phyloP scores from a whole-genome alignment of 352 stramenopile species.

The Phytophthora quininea region DNA sequence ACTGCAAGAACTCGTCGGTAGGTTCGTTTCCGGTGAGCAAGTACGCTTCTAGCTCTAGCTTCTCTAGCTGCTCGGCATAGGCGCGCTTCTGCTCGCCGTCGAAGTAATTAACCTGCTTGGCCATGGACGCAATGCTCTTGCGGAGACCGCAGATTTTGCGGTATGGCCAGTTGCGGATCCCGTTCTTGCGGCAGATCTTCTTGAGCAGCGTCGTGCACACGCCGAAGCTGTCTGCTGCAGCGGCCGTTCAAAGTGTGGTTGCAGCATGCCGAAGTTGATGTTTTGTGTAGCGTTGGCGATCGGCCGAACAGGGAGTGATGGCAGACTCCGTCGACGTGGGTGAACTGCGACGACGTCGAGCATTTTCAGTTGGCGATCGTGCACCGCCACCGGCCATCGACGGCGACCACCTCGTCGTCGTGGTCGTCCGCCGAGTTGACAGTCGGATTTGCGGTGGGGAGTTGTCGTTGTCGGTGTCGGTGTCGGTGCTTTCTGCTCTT shows the following conservation, averaged over 20 bases:
- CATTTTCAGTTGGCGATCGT: constrained; percentile 2
- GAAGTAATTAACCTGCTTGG: constrained; percentile 68
- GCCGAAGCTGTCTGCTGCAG: constrained; percentile 57
- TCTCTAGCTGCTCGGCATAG: constrained; percentile 54
- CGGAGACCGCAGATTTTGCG: constrained; percentile 60
- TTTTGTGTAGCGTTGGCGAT: constrained; percentile 55
- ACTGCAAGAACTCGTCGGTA: constrained; percentile 29
- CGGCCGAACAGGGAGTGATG: constrained; percentile 21
- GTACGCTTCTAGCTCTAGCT: constrained; percentile 52
- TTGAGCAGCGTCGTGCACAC: constrained; percentile 74
- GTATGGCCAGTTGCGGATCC: constrained; percentile 68
- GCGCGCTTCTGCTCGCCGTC: constrained; percentile 57
- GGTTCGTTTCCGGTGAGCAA: constrained; percentile 52
- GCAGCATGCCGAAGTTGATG: constrained; percentile 63
- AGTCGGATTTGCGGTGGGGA: constrained; percentile 7
- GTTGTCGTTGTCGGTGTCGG: neutral
- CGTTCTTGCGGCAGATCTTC: constrained; percentile 70
- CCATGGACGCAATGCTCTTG: constrained; percentile 66
- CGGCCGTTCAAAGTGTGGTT: constrained; percentile 62
- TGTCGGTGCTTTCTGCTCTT: constrained; percentile 4
- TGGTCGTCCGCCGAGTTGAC: constrained; percentile 34
- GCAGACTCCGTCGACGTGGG: neutral
- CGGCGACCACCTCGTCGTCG: constrained; percentile 35
- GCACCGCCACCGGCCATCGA: constrained; percentile 14
- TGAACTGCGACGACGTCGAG: constrained; percentile 1